Evolutionary conservation across 306 rosid genomes (phyloP), one percentile per base, ranked within the genome.

Genomic region (Alnus glutinosa): DNA sequence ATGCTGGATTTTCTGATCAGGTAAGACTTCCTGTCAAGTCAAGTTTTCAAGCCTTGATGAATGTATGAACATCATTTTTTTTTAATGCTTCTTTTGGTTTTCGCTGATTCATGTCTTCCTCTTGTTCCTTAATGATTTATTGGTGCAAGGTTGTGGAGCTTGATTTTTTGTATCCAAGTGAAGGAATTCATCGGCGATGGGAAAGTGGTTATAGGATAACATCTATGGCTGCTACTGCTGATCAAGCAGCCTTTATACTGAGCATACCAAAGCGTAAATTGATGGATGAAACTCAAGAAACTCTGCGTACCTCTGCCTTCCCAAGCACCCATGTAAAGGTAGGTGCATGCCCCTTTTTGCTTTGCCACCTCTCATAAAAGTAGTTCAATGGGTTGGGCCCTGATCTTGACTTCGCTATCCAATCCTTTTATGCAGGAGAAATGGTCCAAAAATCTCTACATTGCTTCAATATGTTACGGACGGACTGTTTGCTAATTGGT

Each of bases 301-400:
- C 98, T 64, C 79, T 93, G 39, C 97, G 98, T 5, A 93, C 98
- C 52, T 86, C 98, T 84, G 98, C 98, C 77, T 93, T 93, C 76
- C 98, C 98, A 14, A 93, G 97, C 86, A 92, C 95, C 78, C 98
- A 93, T 81, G 97, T 93, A 49, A 93, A 93, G 98, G 98, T 93
- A 86, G 44, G 39, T 48, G 71, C 72, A 74, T 50, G 71, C 62
- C 32, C 79, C 5, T 61, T 52, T 32, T 78, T 75, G 52, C 51
- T 51, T 59, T 15, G 58, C 3, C 47, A 6, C 57, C 66, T 15
- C 71, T 3, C 47, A 6, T 75, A 36, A 47, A 57, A 75, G 48
- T 28, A 32, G 28, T 70, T 58, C 59, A 46, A 55, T 46, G 18
- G 7, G 28, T 77, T 68, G 63, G 9, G 39, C 54, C 55, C 48